Evolutionary conservation across 441 rosid genomes (phyloP).

Genomic region (Brassica hybrid): DNA sequence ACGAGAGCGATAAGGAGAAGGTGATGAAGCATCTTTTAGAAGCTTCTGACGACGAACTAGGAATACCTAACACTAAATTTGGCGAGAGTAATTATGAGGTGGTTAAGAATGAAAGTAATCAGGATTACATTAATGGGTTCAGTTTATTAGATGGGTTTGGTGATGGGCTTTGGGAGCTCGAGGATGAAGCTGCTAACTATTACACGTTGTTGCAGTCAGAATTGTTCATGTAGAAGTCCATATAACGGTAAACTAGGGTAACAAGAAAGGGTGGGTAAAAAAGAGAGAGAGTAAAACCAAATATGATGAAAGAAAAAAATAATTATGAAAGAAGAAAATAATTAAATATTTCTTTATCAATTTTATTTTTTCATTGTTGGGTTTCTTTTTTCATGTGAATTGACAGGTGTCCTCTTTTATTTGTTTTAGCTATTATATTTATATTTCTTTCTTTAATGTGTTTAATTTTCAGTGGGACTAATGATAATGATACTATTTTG

Average conservation of each 20-base stretch:
- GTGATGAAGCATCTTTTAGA: constrained; percentile 75
- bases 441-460: constrained; percentile 12
- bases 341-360: constrained; percentile 4
- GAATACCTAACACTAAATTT: constrained; percentile 62
- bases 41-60: constrained; percentile 93
- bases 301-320: neutral
- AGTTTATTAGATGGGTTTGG: constrained; percentile 42
- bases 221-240: constrained; percentile 59
- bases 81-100: constrained; percentile 32
- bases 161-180: constrained; percentile 79
- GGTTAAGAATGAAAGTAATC: constrained; percentile 36
- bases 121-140: constrained; percentile 36
- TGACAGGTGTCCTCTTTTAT: constrained; percentile 12
- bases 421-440: constrained; percentile 21
- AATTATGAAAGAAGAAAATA: neutral
- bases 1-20: constrained; percentile 52
- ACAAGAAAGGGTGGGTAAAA: constrained; percentile 16
- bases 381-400: constrained; percentile 17
- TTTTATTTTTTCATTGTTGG: constrained; percentile 5
- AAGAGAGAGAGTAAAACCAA: neutral
- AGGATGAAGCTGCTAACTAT: constrained; percentile 78
- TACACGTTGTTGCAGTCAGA: constrained; percentile 71
- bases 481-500: constrained; percentile 32
- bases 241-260: constrained; percentile 25
- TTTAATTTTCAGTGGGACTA: constrained; percentile 30